Base-by-base conservation (phyloP, 176 grass and related monocot species). In the Tillandsia fasciculata region DNA sequence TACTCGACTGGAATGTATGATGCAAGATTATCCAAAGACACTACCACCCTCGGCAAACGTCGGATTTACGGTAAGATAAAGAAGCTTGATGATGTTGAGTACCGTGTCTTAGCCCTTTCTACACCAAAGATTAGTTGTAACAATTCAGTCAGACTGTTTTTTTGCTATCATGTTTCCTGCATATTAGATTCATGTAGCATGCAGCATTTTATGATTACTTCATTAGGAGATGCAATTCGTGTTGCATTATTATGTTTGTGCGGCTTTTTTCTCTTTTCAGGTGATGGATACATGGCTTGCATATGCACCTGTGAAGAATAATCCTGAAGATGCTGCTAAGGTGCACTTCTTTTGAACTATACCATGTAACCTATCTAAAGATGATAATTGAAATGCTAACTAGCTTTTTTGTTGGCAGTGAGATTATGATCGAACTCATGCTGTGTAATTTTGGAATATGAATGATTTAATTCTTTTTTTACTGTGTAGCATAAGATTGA, bases 11-110 rank as follows among this genome's bases (percentile, higher is more conserved):
- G 94, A 97, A 64, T 97, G 94, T 79, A 97, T 97, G 94, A 97
- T 97, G 89, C 94, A 97, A 83, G 94, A 97, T 73, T 97, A 97
- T 83, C 94, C 94, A 74, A 97, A 97, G 77, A 90, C 89, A 53
- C 48, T 97, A 48, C 77, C 84, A 70, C 84, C 94, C 23, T 86
- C 80, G 18, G 81, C 86, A 53, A 97, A 83, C 76, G 94, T 97
- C 90, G 94, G 94, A 52, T 97, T 97, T 77, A 97, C 94, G 52
- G 94, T 97, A 85, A 83, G 72, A 8, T 53, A n/a, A 65, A 22
- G 33, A 66, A 49, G 12, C 10, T 49, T 50, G 15, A 63, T 50
- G 15, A 63, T n/a, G 15, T 23, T 73, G n/a, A 0, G 33, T 22
- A 48, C 14, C 3, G 33, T 42, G 33, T n/a, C 26, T 53, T 17